A percentile compares a stretch with the other conserved stretches of the same genome.
These are phyloP conservation scores for Kodamaea arcana DNA, from an alignment of 1,139 yeast species.

Conservation along the genomic window DNA sequence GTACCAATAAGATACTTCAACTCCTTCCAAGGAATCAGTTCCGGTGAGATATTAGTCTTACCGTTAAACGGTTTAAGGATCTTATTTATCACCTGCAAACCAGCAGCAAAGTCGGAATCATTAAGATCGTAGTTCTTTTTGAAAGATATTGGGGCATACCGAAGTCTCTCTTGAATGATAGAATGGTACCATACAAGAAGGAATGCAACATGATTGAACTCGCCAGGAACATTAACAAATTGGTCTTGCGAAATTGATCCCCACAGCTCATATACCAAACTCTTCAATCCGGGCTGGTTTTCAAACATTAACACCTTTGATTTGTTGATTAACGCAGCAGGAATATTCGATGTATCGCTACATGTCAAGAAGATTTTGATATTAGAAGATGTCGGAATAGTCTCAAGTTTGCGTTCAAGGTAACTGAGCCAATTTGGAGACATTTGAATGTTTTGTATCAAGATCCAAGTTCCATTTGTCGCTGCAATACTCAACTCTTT, in stretches of 20 bases:
- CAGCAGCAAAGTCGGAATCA: constrained; percentile 67
- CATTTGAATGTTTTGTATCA: constrained; percentile 77
- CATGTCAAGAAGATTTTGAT: constrained; percentile 63
- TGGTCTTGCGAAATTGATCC: constrained; percentile 20
- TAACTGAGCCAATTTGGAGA: constrained; percentile 59
- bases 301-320: constrained; percentile 58
- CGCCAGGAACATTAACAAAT: constrained; percentile 31
- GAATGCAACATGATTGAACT: constrained; percentile 47
- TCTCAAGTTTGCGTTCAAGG: constrained; percentile 44
- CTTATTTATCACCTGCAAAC: constrained; percentile 34
- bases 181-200: constrained; percentile 70
- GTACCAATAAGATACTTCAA: constrained; percentile 48
- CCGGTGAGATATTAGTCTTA: constrained; percentile 43
- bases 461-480: constrained; percentile 57
- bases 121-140: constrained; percentile 60
- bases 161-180: constrained; percentile 52
- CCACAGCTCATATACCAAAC: constrained; percentile 43
- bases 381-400: constrained; percentile 12
- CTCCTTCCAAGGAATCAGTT: constrained; percentile 54
- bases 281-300: constrained; percentile 56
- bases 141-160: constrained; percentile 65
- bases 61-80: constrained; percentile 18
- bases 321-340: constrained; percentile 49
- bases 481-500: constrained; percentile 46
- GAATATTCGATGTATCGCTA: constrained; percentile 45